Evolutionary conservation across 2,329 filamentous ascomycete species (phyloP).

Genomic region (Neofusicoccum sp.): DNA sequence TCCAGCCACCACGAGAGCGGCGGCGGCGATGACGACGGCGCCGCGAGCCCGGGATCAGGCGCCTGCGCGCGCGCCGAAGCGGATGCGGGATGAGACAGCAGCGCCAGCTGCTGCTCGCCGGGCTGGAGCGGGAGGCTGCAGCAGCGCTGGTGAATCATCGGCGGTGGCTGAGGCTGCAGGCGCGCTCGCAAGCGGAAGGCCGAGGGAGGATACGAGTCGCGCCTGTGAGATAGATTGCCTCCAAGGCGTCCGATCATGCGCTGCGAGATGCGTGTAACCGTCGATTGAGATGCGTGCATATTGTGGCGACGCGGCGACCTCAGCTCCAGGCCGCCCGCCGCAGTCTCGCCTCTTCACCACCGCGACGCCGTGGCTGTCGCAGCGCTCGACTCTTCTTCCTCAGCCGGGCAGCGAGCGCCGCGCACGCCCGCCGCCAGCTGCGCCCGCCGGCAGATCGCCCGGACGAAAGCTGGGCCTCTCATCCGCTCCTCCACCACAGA

Average conservation of each 20-base stretch:
- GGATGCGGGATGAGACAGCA: conserved; percentile 2
- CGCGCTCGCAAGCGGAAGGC: neutral
- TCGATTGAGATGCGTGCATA: neutral
- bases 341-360: neutral
- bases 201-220: neutral
- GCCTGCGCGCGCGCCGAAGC: neutral
- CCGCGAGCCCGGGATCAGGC: neutral
- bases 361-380: neutral
- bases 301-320: neutral
- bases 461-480: conserved; percentile 2
- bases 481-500: neutral
- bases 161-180: neutral
- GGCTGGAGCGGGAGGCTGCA: no score
- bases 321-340: neutral
- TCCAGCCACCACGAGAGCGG: neutral
- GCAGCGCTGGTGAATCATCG: conserved; percentile 5
- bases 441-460: neutral
- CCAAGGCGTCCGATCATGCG: conserved; percentile 1
- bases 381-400: neutral
- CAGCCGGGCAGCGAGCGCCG: neutral
- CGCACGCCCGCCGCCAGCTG: neutral
- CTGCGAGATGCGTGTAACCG: conserved; percentile 11
- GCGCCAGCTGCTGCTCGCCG: no score
- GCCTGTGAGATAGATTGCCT: neutral
- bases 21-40: conserved; percentile 1